phyloP scores from a whole-genome alignment of 1,284 basidiomycete genomes.

The Farysia itapuensis region DNA sequence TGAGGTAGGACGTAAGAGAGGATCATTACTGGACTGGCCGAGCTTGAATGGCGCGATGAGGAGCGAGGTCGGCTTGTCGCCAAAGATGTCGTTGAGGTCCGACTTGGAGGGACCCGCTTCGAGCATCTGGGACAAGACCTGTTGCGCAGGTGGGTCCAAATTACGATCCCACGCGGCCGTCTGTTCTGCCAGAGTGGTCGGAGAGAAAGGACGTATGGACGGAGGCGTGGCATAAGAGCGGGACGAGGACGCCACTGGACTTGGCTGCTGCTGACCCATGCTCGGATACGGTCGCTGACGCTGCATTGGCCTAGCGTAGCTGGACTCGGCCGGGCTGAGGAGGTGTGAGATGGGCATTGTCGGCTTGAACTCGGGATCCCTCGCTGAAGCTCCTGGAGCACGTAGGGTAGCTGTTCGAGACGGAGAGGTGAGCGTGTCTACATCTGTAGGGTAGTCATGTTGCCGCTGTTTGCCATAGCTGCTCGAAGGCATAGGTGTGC shows the following conservation, averaged over 20 bases:
- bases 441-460: neutral
- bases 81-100: slow-evolving; percentile 30
- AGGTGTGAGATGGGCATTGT: slow-evolving; percentile 27
- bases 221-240: neutral
- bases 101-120: slow-evolving; percentile 19
- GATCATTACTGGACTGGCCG: slow-evolving; percentile 9
- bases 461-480: neutral
- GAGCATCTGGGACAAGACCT: slow-evolving; percentile 25
- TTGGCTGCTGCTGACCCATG: neutral
- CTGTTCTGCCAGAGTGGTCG: slow-evolving; percentile 2
- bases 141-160: slow-evolving; percentile 19
- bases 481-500: neutral
- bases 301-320: neutral
- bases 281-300: too few relatives aligned
- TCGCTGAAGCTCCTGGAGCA: slow-evolving; percentile 9
- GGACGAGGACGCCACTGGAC: neutral
- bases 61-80: slow-evolving; percentile 29
- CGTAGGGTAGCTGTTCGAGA: neutral
- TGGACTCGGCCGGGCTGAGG: slow-evolving; percentile 3
- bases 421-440: neutral
- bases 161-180: slow-evolving; percentile 22
- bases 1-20: slow-evolving; percentile 12
- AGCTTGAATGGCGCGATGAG: slow-evolving; percentile 29
- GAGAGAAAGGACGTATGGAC: neutral
- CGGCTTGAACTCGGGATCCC: slow-evolving; percentile 19